Base-by-base conservation (phyloP, 2,329 filamentous ascomycete species). In the Colletotrichum acutatum region DNA sequence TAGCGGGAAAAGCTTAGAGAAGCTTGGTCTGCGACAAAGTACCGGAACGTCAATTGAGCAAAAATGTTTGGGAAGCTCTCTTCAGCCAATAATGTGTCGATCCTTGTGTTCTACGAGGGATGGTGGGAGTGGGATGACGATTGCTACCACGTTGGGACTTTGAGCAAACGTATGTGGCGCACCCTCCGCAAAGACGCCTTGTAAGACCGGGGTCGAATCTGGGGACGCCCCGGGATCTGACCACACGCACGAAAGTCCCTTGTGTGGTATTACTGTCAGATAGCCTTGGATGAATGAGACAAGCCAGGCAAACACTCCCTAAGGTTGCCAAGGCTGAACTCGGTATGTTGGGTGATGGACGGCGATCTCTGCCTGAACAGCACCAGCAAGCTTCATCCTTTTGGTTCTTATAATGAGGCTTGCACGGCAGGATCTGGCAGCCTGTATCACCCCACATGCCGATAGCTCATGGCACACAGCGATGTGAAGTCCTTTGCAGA, bases 1-100 rank as follows among this genome's bases (percentile, higher is more conserved):
- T 19, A 4, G 58, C 32, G 37, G 30, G 28, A 32, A 67, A 46
- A 58, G 66, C 66, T 72, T 63, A 46, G 42, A 22, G 69, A 72
- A 71, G 68, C 68, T 71, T 71, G 16, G 57, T 34, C 14, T 22
- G 12, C 42, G 19, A 52, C 5, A 14, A 24, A 24, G 26, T 49
- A 68, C 52, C 49, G 22, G 37, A 19, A 46, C 30, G 58, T 28
- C 3, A 54, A 53, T 26, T 19, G 8, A n/a, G 28, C 37, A 42
- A 19, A 19, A 37, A 34, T 16, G n/a, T 14, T 52, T 37, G 19
- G 24, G 6, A 26, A n/a, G 28, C 61, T 16, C 22, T 26, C 19
- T 53, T 8, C 4, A 16, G 11, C 22, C 52, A 54, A 22, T 5
- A 7, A 26, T 26, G 37, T 61, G 11, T 28, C 34, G 22, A 61